phyloP scores from a whole-genome alignment of 164 flowering plant genomes.

The Akebia trifoliata region DNA sequence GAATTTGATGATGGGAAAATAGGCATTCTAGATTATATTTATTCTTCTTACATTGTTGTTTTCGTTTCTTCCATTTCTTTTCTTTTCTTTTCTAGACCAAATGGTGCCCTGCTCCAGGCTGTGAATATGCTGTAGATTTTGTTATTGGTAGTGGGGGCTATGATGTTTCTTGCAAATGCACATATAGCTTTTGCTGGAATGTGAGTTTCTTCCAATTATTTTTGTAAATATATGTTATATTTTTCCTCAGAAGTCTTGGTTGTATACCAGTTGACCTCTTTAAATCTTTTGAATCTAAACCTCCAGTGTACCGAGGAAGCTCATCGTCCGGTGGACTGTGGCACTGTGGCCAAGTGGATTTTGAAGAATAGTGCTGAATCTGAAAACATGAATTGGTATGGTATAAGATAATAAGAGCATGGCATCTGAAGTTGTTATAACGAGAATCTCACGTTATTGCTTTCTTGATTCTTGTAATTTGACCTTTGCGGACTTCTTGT shows the following conservation, averaged over 20 bases:
- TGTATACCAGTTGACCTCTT: neutral
- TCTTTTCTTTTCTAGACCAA: constrained; percentile 40
- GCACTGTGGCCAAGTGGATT: constrained; percentile 59
- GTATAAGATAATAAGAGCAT: neutral
- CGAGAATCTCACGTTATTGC: neutral
- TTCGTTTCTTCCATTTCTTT: neutral
- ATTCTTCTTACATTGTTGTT: neutral
- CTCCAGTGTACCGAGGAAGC: constrained; percentile 77
- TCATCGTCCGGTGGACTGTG: constrained; percentile 90
- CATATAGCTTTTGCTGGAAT: constrained; percentile 70
- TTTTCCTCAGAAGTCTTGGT: too few relatives aligned
- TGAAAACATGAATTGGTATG: constrained; percentile 65
- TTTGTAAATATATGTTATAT: too few relatives aligned
- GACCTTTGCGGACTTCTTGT: too few relatives aligned
- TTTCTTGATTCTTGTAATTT: too few relatives aligned
- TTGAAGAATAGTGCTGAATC: constrained; percentile 67
- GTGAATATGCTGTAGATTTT: constrained; percentile 69
- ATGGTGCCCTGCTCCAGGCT: constrained; percentile 89
- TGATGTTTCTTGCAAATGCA: constrained; percentile 69
- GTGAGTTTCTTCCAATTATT: constrained; percentile 36
- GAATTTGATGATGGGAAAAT: too few relatives aligned
- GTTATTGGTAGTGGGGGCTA: constrained; percentile 52
- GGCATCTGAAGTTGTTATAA: neutral
- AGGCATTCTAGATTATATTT: too few relatives aligned
- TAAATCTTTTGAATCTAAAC: neutral